Percentiles rank a stretch among this genome's conserved stretches.
These are phyloP conservation scores for Colletotrichum cuscutae DNA, from an alignment of 2,329 filamentous ascomycete species.

Conservation along the genomic window DNA sequence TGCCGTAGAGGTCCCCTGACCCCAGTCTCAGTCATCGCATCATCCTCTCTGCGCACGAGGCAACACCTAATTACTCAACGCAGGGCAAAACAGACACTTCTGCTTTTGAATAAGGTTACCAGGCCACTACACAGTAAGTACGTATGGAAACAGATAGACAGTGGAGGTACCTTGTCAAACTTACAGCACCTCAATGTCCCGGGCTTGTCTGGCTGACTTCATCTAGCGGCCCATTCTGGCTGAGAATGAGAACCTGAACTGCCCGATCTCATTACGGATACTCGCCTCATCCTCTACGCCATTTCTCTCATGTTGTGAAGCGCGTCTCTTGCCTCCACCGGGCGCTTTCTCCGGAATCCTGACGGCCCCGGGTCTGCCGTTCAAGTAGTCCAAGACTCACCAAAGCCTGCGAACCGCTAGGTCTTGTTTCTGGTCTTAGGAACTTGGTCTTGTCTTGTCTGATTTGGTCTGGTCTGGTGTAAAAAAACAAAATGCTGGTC, in stretches of 20 bases:
- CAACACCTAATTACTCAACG: not conserved
- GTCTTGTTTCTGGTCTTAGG: not conserved
- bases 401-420: not conserved
- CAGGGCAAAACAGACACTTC: not conserved
- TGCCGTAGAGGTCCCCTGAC: constrained; percentile 1
- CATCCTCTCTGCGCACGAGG: not conserved
- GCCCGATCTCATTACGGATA: not conserved
- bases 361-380: not conserved
- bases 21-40: not conserved
- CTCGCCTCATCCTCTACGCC: not conserved
- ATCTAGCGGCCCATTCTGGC: not conserved
- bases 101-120: too few relatives aligned
- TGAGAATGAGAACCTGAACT: not conserved
- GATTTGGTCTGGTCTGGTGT: not conserved
- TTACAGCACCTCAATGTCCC: not conserved
- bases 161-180: not conserved
- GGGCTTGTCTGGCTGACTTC: not conserved
- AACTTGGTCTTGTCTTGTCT: constrained; percentile 8
- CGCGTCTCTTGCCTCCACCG: not conserved
- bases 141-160: not conserved
- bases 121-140: not conserved
- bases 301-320: not conserved
- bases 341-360: constrained; percentile 4
- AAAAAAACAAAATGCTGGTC: not conserved
- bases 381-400: not conserved